Evolutionary conservation across 306 rosid species (phyloP).

Genomic region (Inga laurina): DNA sequence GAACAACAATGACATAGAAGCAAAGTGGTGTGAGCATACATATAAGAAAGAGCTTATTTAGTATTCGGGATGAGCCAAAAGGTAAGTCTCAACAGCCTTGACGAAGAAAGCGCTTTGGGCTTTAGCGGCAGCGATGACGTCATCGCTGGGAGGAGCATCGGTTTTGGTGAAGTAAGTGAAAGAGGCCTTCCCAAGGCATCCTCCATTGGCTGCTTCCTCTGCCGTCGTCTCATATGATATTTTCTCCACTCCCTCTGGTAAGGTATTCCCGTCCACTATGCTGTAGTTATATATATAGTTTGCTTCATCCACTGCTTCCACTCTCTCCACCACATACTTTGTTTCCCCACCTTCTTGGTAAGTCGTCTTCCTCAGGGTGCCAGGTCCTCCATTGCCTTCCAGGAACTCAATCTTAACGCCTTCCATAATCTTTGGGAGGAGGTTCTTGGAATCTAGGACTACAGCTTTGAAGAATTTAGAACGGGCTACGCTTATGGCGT

Average conservation of each 20-base stretch:
- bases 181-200: conserved; percentile 27
- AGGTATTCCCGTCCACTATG: conserved; percentile 46
- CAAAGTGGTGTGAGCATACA: no score
- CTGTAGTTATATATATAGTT: conserved; percentile 46
- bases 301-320: conserved; percentile 23
- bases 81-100: background rate
- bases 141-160: no score
- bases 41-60: background rate
- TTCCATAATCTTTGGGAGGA: conserved; percentile 48
- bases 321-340: conserved; percentile 43
- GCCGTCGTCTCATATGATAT: conserved; percentile 38
- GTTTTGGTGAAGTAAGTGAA: no score
- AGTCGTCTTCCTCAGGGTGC: conserved; percentile 58
- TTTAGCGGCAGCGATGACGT: no score
- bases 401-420: conserved; percentile 32
- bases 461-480: conserved; percentile 55
- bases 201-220: conserved; percentile 40
- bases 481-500: conserved; percentile 41
- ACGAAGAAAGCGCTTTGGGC: no score
- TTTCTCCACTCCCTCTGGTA: conserved; percentile 47
- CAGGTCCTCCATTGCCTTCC: conserved; percentile 58
- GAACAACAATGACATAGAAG: background rate
- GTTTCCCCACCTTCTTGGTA: conserved; percentile 35
- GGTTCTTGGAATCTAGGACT: conserved; percentile 35
- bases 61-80: conserved; percentile 51